Evolutionary conservation across 805 yeast genomes (phyloP), one percentile per base, ranked within the genome.

Genomic region (Wickerhamomyces chaumierensis): DNA sequence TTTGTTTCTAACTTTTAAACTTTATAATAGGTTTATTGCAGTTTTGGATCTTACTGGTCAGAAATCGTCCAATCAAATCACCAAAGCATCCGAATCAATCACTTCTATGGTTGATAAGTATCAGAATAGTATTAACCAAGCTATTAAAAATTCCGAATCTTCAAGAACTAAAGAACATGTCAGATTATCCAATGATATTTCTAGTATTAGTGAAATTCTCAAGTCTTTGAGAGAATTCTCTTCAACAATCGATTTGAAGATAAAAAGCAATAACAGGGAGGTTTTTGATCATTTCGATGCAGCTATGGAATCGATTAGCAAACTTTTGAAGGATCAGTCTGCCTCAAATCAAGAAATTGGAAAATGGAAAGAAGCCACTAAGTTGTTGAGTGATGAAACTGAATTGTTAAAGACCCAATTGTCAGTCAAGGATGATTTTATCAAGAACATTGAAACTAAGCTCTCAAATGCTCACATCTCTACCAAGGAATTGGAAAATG

Each of bases 311-410:
- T 31, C 41, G 14, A 48, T 46, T 35, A 46, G 39, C 23, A 51
- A 48, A 39, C 49, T 23, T 39, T 43, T 51, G 39, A 49, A 46
- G 38, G 42, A 39, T 36, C 48, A 48, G 23, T 33, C 46, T 27
- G 29, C 38, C n/a, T 28, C 27, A 3, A 44, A 38, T 33, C 36
- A 20, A 4, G 34, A 38, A 19, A 15, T 36, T 15, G 36, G 36
- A 7, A 40, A 33, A 7, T 39, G 41, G 33, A 40, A 35, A 16
- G 35, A 38, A 4, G 25, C 38, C 9, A 21, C 36, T 17, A 17
- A 36, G 17, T 15, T 17, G 14, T 31, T 39, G 36, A 33, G 31
- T 20, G 28, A 14, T 12, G 17, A 31, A 31, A 31, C 18, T 31
- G 44, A 39, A 4, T 27, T 34, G 7, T 34, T 46, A 19, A 34